These are phyloP conservation scores for Kazachstania sp. DNA, from an alignment of 1,139 yeast genomes.

Conservation along the genomic window DNA sequence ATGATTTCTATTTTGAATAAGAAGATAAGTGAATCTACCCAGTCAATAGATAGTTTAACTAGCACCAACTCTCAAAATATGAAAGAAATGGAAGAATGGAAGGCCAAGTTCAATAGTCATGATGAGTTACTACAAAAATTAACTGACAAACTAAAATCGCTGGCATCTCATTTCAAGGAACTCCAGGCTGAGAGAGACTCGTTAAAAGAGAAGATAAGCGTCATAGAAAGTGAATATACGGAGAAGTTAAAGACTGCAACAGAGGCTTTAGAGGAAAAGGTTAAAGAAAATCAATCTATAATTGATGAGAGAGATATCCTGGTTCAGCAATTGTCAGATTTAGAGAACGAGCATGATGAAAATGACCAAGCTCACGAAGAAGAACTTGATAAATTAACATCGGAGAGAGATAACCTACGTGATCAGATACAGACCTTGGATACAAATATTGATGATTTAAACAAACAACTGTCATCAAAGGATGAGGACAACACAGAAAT, in stretches of 20 bases:
- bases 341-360: not conserved
- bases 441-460: not conserved
- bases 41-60: slow-evolving; percentile 8
- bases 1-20: slow-evolving; percentile 11
- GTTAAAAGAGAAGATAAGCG: slow-evolving; percentile 10
- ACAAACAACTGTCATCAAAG: not conserved
- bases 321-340: slow-evolving; percentile 2
- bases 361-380: not conserved
- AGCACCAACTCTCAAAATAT: slow-evolving; percentile 9
- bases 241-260: slow-evolving; percentile 2
- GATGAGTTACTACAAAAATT: slow-evolving; percentile 30
- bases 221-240: slow-evolving; percentile 4
- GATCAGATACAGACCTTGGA: slow-evolving; percentile 7
- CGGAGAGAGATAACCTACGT: slow-evolving; percentile 7
- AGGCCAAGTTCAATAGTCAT: slow-evolving; percentile 22
- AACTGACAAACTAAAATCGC: slow-evolving; percentile 33
- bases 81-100: slow-evolving; percentile 26
- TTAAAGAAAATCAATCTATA: not conserved
- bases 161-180: slow-evolving; percentile 29
- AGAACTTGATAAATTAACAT: not conserved
- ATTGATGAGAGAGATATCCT: slow-evolving; percentile 2
- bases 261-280: not conserved
- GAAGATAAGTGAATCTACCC: slow-evolving; percentile 9
- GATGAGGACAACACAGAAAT: not conserved
- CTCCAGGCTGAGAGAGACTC: slow-evolving; percentile 22